phyloP scores from a whole-genome alignment of 164 flowering plant genomes.

The Magnolia changhungtana region DNA sequence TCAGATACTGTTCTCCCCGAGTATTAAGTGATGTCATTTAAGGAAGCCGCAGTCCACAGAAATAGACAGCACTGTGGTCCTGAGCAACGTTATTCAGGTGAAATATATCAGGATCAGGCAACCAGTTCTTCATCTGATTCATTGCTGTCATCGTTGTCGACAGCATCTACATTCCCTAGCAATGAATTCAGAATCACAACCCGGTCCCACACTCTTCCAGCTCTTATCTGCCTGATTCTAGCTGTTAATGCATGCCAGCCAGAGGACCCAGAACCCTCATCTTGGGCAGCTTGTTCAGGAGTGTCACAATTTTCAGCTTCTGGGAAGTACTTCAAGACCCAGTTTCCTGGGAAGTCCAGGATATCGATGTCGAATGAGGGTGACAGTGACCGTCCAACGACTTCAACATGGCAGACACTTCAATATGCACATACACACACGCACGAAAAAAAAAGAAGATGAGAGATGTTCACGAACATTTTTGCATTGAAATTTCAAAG shows the following conservation, averaged over 20 bases:
- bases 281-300: constrained; percentile 10
- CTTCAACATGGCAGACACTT: constrained; percentile 58
- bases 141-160: constrained; percentile 12
- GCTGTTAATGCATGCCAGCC: constrained; percentile 26
- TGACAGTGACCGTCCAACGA: constrained; percentile 39
- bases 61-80: not conserved
- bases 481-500: too few relatives aligned
- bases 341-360: constrained; percentile 25
- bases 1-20: too few relatives aligned
- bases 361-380: constrained; percentile 33
- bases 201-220: not conserved
- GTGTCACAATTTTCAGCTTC: constrained; percentile 4
- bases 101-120: constrained; percentile 3
- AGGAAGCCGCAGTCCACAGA: too few relatives aligned
- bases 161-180: constrained; percentile 22
- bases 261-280: constrained; percentile 22
- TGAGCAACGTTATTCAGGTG: not conserved
- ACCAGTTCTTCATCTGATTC: constrained; percentile 30
- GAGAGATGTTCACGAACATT: too few relatives aligned
- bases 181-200: constrained; percentile 14
- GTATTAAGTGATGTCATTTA: too few relatives aligned
- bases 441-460: too few relatives aligned
- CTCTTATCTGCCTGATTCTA: constrained; percentile 10
- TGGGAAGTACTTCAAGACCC: constrained; percentile 36
- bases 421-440: not conserved